These are phyloP conservation scores for Nyssa sinensis DNA, from an alignment of 148 eudicot genomes.

Conservation along the genomic window DNA sequence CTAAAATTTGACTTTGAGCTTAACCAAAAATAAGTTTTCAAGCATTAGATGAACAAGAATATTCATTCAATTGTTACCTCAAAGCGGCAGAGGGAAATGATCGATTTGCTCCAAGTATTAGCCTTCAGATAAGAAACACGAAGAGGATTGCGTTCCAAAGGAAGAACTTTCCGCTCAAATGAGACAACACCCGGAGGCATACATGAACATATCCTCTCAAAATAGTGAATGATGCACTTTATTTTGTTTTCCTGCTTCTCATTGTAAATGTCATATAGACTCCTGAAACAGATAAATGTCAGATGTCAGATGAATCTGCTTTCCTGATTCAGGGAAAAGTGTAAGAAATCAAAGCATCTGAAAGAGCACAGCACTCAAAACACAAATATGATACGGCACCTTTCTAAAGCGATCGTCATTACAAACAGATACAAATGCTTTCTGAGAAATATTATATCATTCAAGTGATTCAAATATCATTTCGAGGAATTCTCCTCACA, in stretches of 20 bases:
- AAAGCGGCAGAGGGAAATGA: conserved; percentile 57
- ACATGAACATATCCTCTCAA: conserved; percentile 69
- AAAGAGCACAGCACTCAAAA: not conserved
- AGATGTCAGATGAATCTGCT: conserved; percentile 13
- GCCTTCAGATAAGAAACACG: conserved; percentile 48
- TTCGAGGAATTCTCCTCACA: conserved; percentile 7
- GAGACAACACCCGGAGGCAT: conserved; percentile 72
- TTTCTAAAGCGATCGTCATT: not conserved
- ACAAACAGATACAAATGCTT: not conserved
- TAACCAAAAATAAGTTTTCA: not conserved
- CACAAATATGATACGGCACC: not conserved
- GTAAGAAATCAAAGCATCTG: not conserved
- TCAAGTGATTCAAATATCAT: not conserved
- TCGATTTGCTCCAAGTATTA: conserved; percentile 67
- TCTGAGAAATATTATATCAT: not conserved
- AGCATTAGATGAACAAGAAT: not conserved
- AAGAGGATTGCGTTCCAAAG: conserved; percentile 32
- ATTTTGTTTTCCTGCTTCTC: conserved; percentile 71
- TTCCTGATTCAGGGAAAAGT: not conserved
- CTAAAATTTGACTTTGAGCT: not conserved
- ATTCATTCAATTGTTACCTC: conserved; percentile 46
- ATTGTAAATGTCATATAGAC: conserved; percentile 52
- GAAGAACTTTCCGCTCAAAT: conserved; percentile 87
- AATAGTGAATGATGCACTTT: conserved; percentile 81
- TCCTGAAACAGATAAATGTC: conserved; percentile 44